phyloP scores from a whole-genome alignment of 257 asterid genomes.

The Parsonsia alboflavescens region DNA sequence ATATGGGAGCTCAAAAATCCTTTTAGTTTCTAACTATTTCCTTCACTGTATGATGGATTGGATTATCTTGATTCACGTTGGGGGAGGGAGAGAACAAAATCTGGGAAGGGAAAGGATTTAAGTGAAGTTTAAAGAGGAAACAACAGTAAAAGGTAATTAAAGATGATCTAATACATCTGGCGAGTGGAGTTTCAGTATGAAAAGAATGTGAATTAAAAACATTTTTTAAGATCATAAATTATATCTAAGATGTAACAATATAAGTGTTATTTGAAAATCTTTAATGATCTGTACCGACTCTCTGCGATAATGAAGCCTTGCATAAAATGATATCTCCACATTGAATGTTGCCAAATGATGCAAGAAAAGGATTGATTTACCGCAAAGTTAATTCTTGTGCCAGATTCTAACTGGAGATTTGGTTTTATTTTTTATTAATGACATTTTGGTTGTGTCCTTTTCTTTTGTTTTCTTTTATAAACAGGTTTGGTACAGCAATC shows the following conservation, averaged over 20 bases:
- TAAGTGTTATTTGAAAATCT: not conserved
- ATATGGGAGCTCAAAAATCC: too few relatives aligned
- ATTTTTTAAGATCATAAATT: not conserved
- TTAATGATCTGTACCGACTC: not conserved
- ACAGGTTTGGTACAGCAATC: slow-evolving; percentile 90
- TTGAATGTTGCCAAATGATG: not conserved
- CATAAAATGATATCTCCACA: not conserved
- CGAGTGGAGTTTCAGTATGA: not conserved
- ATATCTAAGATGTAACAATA: not conserved
- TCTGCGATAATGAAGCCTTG: not conserved
- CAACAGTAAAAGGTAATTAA: not conserved
- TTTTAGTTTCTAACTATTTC: not conserved
- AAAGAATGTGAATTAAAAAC: not conserved
- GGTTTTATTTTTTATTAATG: not conserved
- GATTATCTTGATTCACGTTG: not conserved
- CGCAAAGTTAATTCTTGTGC: not conserved
- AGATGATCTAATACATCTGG: not conserved
- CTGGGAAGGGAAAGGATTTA: not conserved
- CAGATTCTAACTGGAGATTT: not conserved
- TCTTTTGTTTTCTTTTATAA: slow-evolving; percentile 17
- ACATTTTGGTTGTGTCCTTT: slow-evolving; percentile 5
- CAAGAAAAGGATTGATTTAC: not conserved
- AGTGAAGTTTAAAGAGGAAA: not conserved
- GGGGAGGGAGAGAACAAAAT: not conserved
- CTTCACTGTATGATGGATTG: not conserved